Percentiles rank a stretch among this genome's conserved stretches.
These are phyloP conservation scores for Ailanthus altissimus DNA, from an alignment of 345 rosid species.

Conservation along the genomic window DNA sequence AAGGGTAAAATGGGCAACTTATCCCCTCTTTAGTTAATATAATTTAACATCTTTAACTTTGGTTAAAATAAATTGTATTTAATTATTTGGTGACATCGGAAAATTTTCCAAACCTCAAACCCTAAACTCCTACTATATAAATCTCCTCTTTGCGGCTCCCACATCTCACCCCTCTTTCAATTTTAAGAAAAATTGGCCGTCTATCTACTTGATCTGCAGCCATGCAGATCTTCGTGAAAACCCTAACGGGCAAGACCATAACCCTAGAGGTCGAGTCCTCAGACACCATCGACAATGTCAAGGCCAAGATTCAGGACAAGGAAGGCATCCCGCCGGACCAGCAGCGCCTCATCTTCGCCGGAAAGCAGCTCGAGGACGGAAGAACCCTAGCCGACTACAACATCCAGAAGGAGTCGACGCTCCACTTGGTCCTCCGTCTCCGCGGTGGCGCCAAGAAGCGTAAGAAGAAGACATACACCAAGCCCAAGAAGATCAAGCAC, in stretches of 20 bases:
- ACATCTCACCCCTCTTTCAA: neutral
- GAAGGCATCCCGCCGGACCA: constrained; percentile 71
- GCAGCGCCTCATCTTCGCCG: constrained; percentile 66
- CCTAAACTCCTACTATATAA: constrained; percentile 27
- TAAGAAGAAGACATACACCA: constrained; percentile 78
- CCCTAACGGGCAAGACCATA: constrained; percentile 73
- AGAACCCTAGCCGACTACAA: constrained; percentile 73
- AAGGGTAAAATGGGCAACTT: too few relatives aligned
- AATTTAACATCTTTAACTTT: too few relatives aligned
- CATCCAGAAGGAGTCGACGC: constrained; percentile 74
- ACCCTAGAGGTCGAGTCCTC: constrained; percentile 69
- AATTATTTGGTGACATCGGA: too few relatives aligned
- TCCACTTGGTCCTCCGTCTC: constrained; percentile 65
- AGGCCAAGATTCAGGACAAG: constrained; percentile 72
- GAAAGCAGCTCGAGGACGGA: constrained; percentile 69
- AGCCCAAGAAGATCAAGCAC: constrained; percentile 73
- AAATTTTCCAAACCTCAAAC: constrained; percentile 16
- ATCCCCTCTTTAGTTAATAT: too few relatives aligned
- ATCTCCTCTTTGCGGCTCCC: neutral
- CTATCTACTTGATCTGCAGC: neutral
- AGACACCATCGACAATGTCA: constrained; percentile 67
- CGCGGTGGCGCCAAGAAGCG: constrained; percentile 76
- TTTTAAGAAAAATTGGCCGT: neutral
- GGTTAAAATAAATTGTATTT: too few relatives aligned
- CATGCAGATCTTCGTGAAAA: constrained; percentile 79